These are phyloP conservation scores for Aureobasidium namibiae DNA, from an alignment of 2,329 filamentous ascomycete species.

Conservation along the genomic window DNA sequence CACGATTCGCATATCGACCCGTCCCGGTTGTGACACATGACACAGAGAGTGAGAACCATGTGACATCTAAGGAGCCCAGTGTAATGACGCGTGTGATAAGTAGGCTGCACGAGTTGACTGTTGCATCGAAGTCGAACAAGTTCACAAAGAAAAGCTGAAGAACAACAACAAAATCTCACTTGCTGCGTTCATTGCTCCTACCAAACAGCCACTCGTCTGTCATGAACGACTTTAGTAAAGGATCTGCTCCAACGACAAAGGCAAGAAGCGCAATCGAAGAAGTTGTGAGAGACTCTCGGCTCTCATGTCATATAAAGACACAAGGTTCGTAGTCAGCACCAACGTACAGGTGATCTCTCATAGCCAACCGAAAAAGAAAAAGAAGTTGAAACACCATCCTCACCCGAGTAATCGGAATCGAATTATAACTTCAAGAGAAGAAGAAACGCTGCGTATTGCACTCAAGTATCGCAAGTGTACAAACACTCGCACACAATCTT, in stretches of 20 bases:
- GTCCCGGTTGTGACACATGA: no score
- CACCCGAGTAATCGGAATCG: constrained; percentile 90
- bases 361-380: constrained; percentile 34
- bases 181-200: no score
- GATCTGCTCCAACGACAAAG: background rate
- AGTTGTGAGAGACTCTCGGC: constrained; percentile 7
- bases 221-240: background rate
- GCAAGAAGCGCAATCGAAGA: background rate
- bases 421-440: constrained; percentile 54
- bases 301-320: background rate
- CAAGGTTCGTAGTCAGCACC: constrained; percentile 10
- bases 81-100: no score
- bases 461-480: constrained; percentile 68
- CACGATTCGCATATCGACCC: no score
- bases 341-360: constrained; percentile 7
- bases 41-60: no score
- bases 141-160: no score
- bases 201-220: no score
- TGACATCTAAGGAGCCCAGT: no score
- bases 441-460: constrained; percentile 85
- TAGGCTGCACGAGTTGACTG: no score
- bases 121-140: no score
- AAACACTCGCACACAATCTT: constrained; percentile 66
- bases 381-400: constrained; percentile 61
- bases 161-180: no score